Conservation (phyloP, 2,329 filamentous ascomycete species). For the Ophiostoma australiae region DNA sequence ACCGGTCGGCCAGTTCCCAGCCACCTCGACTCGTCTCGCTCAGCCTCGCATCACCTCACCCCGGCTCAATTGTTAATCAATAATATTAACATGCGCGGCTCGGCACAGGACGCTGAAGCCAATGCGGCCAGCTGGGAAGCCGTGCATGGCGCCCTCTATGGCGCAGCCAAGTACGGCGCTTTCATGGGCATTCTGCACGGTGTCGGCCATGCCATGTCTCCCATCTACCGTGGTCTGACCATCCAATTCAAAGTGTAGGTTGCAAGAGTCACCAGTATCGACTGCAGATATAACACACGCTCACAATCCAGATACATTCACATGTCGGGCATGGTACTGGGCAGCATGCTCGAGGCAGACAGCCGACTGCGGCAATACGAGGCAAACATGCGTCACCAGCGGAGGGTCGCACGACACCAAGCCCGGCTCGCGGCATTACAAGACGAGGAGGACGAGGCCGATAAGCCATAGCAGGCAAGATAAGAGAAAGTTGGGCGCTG, state of each 20-base stretch:
- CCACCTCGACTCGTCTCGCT: not conserved
- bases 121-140: constrained; percentile 68
- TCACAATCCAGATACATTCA: constrained; percentile 60
- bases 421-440: constrained; percentile 36
- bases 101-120: constrained; percentile 61
- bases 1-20: not conserved
- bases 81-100: constrained; percentile 41
- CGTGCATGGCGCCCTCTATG: constrained; percentile 58
- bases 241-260: constrained; percentile 73
- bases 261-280: not conserved
- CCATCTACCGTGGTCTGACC: constrained; percentile 66
- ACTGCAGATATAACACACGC: not conserved
- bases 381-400: constrained; percentile 58
- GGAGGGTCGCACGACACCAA: constrained; percentile 58
- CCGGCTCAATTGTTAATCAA: not conserved
- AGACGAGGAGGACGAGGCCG: constrained; percentile 24
- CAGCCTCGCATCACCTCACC: not conserved
- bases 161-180: constrained; percentile 69
- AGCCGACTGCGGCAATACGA: constrained; percentile 63
- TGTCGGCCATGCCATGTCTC: constrained; percentile 59
- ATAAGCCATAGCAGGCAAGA: not conserved
- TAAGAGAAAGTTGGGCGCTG: not conserved
- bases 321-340: constrained; percentile 81
- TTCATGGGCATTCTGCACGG: constrained; percentile 58
- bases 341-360: constrained; percentile 72